Base-by-base conservation (phyloP, 2,329 filamentous ascomycete species). In the Biscogniauxia sp. region DNA sequence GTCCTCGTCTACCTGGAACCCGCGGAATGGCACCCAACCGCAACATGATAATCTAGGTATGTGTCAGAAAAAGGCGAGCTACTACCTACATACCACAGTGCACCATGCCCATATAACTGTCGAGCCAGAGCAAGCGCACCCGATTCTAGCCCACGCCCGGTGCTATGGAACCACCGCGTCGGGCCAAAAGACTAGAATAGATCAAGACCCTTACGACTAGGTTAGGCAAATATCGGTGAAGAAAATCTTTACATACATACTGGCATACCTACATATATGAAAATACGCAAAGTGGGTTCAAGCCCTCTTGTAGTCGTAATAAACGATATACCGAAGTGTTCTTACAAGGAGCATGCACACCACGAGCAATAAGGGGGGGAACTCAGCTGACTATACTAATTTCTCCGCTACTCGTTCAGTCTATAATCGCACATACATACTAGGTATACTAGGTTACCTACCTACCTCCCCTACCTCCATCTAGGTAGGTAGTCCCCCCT, bases 111-210 rank as follows among this genome's bases (percentile, higher is more conserved):
- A n/a, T n/a, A 53, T 54, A 57, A 45, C 51, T 62, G 64, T 53
- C 62, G 62, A 65, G 64, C 56, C 57, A 58, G 23, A 65, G 55
- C 60, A 62, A 61, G 60, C 62, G 57, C 59, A 54, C 53, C 59
- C 23, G 62, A 65, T 65, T 64, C 66, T 68, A 62, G 63, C 63
- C 62, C 65, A 61, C 63, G 62, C 41, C 65, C 60, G 60, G 65
- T 60, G 60, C 59, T 59, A 52, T 62, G 65, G 68, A 66, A 69
- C 68, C 69, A 55, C 53, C 58, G 56, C 57, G 53, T 64, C 62
- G 65, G 65, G 60, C 37, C 66, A 63, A 7, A 55, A 55, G 60
- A 64, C 61, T 54, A 65, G 54, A 65, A 59, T 61, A 66, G 55
- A 55, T 20, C 37, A 52, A 60, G 57, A 53, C 62, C 51, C 52